Base-by-base conservation (phyloP, 2,329 filamentous ascomycete genomes). In the Penicillium brasilianum region DNA sequence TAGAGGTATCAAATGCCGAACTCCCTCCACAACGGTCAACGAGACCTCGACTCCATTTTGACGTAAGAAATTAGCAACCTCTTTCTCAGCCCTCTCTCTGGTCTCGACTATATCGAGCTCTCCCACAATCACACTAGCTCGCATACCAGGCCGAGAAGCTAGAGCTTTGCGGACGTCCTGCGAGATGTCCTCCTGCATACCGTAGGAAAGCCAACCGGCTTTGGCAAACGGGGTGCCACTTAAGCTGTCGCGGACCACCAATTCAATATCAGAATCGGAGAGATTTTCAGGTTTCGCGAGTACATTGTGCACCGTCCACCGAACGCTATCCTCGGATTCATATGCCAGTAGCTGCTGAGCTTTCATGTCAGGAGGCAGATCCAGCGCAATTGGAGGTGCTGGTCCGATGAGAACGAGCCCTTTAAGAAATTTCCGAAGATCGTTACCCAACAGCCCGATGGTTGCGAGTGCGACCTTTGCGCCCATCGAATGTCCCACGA, bases 401-500 rank as follows among this genome's bases (percentile, higher is more conserved):
- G 78, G 75, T 1, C 72, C 72, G 11, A 78, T 57, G 1, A 79
- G 64, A 0, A 78, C 66, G 4, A 78, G 16, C 57, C 81, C 73
- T 30, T 63, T 66, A 0, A 77, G 16, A 0, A 53, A 67, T 5
- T 1, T 2, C n/a, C 20, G 55, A 1, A 67, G 58, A 28, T 56
- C n/a, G 1, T 20, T 4, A 0, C 60, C 18, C 0, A 69, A 57
- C 2, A 4, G 11, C 0, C 50, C 48, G 1, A 68, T 51, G 11
- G 61, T 61, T 0, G 65, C 64, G 20, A 77, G 68, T 0, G 73
- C 71, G 2, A 79, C 72, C 55, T 80, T 79, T 16, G 71, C 77
- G 3, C 78, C 77, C 77, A 80, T 80, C 0, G 76, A 78, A 62
- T 79, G 74, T 2, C 76, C 75, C 39, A 78, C 59, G 3, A 78